Conservation (phyloP, 495 filamentous ascomycete genomes). For the Annulohypoxylon stygium region DNA sequence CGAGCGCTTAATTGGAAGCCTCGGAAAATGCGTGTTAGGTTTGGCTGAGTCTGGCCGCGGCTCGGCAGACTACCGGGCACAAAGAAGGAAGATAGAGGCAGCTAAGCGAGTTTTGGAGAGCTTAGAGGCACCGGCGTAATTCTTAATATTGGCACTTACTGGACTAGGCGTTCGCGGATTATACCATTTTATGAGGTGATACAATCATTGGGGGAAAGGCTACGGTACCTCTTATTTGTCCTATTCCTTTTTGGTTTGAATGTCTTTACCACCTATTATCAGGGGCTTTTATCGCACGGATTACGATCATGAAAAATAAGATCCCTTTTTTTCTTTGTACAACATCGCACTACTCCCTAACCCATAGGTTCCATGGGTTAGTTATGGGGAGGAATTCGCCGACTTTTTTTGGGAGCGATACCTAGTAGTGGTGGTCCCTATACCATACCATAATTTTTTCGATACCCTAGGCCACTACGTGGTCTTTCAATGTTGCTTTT, state of each 20-base stretch:
- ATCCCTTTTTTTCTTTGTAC: constrained; percentile 12
- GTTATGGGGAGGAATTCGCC: not conserved
- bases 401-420: not conserved
- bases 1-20: constrained; percentile 79
- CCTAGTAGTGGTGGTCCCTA: constrained; percentile 6
- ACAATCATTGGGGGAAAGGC: constrained; percentile 19
- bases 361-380: constrained; percentile 6
- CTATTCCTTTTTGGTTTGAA: constrained; percentile 10
- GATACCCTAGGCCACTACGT: constrained; percentile 39
- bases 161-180: constrained; percentile 40
- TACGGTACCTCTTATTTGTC: constrained; percentile 13
- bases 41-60: constrained; percentile 73
- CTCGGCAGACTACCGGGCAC: constrained; percentile 70
- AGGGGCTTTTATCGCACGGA: constrained; percentile 20
- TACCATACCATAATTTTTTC: constrained; percentile 39
- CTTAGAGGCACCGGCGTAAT: constrained; percentile 49
- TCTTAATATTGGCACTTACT: constrained; percentile 26
- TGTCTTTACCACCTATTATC: constrained; percentile 18
- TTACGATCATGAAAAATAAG: constrained; percentile 46
- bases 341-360: constrained; percentile 1
- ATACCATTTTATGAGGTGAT: constrained; percentile 41
- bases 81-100: constrained; percentile 77
- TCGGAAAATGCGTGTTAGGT: constrained; percentile 77
- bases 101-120: constrained; percentile 80
- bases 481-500: constrained; percentile 21